A percentile compares a stretch with the other conserved stretches of the same genome.
Evolutionary conservation across 305 asterid genomes (phyloP).

Genomic region (Coffea humblotiana): DNA sequence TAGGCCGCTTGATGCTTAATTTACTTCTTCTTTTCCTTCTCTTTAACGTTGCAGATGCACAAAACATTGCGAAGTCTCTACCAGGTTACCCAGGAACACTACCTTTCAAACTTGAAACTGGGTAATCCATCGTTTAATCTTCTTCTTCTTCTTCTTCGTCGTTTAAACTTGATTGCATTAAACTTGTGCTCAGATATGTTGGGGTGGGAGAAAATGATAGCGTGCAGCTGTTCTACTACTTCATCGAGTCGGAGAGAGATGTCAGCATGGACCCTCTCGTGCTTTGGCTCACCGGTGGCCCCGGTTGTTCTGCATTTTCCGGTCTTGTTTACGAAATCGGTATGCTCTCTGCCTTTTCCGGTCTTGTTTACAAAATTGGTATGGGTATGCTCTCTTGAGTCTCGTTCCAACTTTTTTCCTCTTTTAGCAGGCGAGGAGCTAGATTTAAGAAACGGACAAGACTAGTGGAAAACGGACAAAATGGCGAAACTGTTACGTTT

Average conservation of each 20-base stretch:
- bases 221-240: conserved; percentile 40
- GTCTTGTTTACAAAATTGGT: too few relatives aligned
- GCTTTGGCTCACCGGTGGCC: conserved; percentile 56
- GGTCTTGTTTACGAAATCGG: conserved; percentile 40
- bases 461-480: too few relatives aligned
- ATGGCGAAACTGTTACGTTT: too few relatives aligned
- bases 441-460: too few relatives aligned
- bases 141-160: too few relatives aligned
- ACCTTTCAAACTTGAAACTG: conserved; percentile 25
- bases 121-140: too few relatives aligned
- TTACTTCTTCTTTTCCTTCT: conserved; percentile 7
- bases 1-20: not conserved
- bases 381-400: conserved; percentile 21
- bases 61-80: conserved; percentile 17
- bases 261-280: conserved; percentile 41
- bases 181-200: conserved; percentile 28
- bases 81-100: conserved; percentile 41
- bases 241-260: conserved; percentile 34
- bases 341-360: not conserved
- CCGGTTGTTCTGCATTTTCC: conserved; percentile 48
- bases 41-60: conserved; percentile 12
- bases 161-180: too few relatives aligned
- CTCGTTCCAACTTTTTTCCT: too few relatives aligned
- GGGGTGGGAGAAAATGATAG: conserved; percentile 40
- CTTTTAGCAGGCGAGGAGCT: too few relatives aligned